Percentiles rank a stretch among this genome's conserved stretches.
These are phyloP conservation scores for Gracilaria gracilis DNA, from an alignment of 23 red algal species.

Conservation along the genomic window DNA sequence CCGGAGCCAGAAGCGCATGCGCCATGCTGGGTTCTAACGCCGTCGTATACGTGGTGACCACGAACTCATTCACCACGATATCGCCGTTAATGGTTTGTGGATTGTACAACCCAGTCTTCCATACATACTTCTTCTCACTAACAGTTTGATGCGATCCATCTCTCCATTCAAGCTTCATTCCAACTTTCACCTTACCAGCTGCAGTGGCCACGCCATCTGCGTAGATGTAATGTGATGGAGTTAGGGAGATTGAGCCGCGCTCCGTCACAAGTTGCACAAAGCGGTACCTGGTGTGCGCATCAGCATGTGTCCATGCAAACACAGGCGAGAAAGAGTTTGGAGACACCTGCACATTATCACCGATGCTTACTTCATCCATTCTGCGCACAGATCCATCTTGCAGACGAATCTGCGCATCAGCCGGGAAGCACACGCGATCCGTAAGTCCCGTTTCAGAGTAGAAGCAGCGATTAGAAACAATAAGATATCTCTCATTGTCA, in stretches of 20 bases:
- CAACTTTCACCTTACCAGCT: background rate
- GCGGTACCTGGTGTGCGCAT: constrained; percentile 16
- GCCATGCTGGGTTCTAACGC: background rate
- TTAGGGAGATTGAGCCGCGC: background rate
- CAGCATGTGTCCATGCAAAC: constrained; percentile 52
- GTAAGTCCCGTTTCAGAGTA: constrained; percentile 6
- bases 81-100: constrained; percentile 20
- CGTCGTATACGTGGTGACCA: constrained; percentile 3
- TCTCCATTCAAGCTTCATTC: background rate
- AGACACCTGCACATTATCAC: constrained; percentile 38
- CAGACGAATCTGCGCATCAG: constrained; percentile 24
- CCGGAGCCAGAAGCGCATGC: constrained; percentile 14
- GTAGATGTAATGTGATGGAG: constrained; percentile 56
- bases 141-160: constrained; percentile 12
- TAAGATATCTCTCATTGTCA: constrained; percentile 26
- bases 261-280: constrained; percentile 36
- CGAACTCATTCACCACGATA: constrained; percentile 15
- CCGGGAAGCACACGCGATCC: constrained; percentile 62
- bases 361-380: constrained; percentile 36
- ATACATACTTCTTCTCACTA: background rate
- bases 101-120: constrained; percentile 35
- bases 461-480: constrained; percentile 26
- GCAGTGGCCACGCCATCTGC: constrained; percentile 15
- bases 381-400: constrained; percentile 4
- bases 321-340: constrained; percentile 18